A percentile compares a stretch with the other conserved stretches of the same genome.
phyloP scores from a whole-genome alignment of 345 rosid species.

The Crucihimalaya himalaica region DNA sequence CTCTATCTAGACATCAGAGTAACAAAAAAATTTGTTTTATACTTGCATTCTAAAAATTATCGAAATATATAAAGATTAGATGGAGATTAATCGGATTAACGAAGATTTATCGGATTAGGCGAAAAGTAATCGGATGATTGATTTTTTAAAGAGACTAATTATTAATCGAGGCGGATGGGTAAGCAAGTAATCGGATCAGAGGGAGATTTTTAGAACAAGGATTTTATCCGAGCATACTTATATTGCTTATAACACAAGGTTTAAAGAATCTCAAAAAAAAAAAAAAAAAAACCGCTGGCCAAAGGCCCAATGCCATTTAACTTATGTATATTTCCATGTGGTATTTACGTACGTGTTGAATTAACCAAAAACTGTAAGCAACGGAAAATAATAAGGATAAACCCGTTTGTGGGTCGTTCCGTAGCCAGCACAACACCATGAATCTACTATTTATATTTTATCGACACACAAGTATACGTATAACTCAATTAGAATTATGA shows the following conservation, averaged over 20 bases:
- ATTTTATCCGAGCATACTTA: slow-evolving; percentile 4
- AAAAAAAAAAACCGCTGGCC: slow-evolving; percentile 9
- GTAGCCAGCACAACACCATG: slow-evolving; percentile 8
- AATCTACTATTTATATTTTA: not conserved
- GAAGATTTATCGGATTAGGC: too few relatives aligned
- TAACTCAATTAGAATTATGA: not conserved
- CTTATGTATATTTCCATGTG: slow-evolving; percentile 17
- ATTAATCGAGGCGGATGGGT: too few relatives aligned
- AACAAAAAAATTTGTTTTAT: too few relatives aligned
- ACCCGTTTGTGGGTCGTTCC: slow-evolving; percentile 8
- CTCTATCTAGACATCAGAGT: too few relatives aligned
- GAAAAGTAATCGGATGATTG: too few relatives aligned
- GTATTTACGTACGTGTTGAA: not conserved
- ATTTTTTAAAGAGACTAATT: too few relatives aligned
- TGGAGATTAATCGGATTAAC: too few relatives aligned
- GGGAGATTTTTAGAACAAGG: too few relatives aligned
- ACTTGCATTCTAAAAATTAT: too few relatives aligned
- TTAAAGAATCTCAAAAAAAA: not conserved
- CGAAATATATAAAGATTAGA: too few relatives aligned
- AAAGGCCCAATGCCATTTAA: slow-evolving; percentile 4
- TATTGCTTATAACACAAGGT: not conserved
- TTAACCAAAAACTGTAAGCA: slow-evolving; percentile 21
- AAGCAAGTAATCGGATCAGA: too few relatives aligned
- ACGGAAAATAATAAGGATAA: slow-evolving; percentile 11
- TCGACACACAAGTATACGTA: not conserved